phyloP scores from a whole-genome alignment of 495 filamentous ascomycete species.

The Hypoxylon fragiforme region DNA sequence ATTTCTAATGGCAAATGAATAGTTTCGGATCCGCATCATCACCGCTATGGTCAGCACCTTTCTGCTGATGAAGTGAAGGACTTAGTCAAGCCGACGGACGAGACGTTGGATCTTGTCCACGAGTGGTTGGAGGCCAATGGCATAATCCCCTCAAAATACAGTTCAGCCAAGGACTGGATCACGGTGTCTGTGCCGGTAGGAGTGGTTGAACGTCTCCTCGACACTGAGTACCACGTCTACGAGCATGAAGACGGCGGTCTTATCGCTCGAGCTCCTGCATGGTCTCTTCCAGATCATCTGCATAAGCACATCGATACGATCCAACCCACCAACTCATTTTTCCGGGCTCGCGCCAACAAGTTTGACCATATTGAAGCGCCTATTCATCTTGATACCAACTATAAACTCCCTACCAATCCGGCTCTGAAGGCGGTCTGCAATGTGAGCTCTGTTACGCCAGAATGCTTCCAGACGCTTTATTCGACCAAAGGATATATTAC shows the following conservation, averaged over 20 bases:
- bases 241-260: conserved; percentile 48
- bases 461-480: conserved; percentile 60
- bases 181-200: conserved; percentile 50
- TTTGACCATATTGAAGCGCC: conserved; percentile 30
- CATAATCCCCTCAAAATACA: conserved; percentile 55
- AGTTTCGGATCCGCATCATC: conserved; percentile 58
- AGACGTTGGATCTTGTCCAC: conserved; percentile 44
- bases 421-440: conserved; percentile 52
- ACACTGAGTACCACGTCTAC: conserved; percentile 63
- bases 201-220: conserved; percentile 57
- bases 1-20: conserved; percentile 42
- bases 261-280: conserved; percentile 60
- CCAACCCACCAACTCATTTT: conserved; percentile 70
- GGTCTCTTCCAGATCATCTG: conserved; percentile 64
- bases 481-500: conserved; percentile 54
- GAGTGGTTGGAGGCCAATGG: conserved; percentile 56
- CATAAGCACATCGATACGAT: conserved; percentile 63
- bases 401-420: conserved; percentile 31
- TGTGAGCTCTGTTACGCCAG: conserved; percentile 53
- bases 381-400: conserved; percentile 22
- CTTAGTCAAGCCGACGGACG: conserved; percentile 53
- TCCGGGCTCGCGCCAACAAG: conserved; percentile 31
- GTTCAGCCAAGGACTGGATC: conserved; percentile 55
- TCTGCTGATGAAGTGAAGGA: conserved; percentile 55
- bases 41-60: conserved; percentile 60